Base-by-base conservation (phyloP, 1,139 yeast species). In the Lodderomyces theae region DNA sequence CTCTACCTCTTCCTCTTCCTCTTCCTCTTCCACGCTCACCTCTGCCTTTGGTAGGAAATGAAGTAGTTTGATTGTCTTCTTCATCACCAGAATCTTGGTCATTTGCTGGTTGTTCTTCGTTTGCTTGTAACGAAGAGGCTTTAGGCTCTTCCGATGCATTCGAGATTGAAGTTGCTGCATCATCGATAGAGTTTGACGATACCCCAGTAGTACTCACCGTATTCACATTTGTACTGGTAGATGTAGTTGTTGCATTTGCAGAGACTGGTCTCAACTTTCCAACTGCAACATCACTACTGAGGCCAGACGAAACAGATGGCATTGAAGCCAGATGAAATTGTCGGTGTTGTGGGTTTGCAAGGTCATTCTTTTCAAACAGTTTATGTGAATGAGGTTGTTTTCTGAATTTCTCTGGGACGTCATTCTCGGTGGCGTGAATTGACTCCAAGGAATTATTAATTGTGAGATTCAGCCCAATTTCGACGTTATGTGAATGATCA, bases 21-120 rank as follows among this genome's bases (percentile, higher is more conserved):
- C 32, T 16, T 16, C 39, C 34, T 26, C 40, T 35, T 10, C 38
- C 29, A 5, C 37, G 28, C 21, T 37, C 39, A n/a, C 38, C 35
- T 11, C 41, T 22, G 34, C 39, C 29, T 16, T 38, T 15, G 13
- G 26, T 12, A 5, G 35, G 22, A 22, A 13, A 12, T 12, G 35
- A 12, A 6, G 12, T 3, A 3, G 16, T 15, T 30, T 4, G 13
- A 9, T 10, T 5, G 24, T 15, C 10, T 15, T 13, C 12, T 7
- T 22, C 18, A 7, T 12, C 35, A 12, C 22, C 5, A 9, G 35
- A 32, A 4, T 23, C n/a, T 4, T 12, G 11, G 10, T 11, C 12
- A 13, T 21, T 13, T 4, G 26, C 25, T 13, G 26, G n/a, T n/a
- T 19, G 15, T 4, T 5, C 24, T 8, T 31, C 15, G 5, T 18